Conservation (phyloP, 73 alveolate species). For the Paramecium tetraurelia region DNA sequence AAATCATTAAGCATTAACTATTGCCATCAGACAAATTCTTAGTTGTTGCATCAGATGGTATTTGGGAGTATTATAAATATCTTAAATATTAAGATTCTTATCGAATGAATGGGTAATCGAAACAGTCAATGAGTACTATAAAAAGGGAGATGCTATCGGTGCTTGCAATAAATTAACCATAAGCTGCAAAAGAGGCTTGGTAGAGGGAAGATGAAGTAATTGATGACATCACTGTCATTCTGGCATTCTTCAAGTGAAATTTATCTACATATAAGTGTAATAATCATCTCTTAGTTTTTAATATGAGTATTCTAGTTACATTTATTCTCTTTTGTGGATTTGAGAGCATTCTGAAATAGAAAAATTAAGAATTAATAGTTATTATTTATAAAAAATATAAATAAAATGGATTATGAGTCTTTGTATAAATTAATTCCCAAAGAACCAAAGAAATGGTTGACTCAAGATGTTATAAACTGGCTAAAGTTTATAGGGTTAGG, state of each 20-base stretch:
- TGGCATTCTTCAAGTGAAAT: constrained; percentile 66
- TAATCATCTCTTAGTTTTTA: background rate
- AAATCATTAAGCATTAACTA: constrained; percentile 64
- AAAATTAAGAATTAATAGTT: background rate
- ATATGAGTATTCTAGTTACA: background rate
- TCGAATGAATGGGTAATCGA: constrained; percentile 81
- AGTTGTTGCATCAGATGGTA: constrained; percentile 84
- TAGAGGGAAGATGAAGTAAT: constrained; percentile 84
- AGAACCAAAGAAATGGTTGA: constrained; percentile 41
- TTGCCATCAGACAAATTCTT: constrained; percentile 74
- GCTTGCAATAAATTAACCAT: constrained; percentile 84
- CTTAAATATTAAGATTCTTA: constrained; percentile 54
- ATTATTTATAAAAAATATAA: background rate
- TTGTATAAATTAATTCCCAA: constrained; percentile 12
- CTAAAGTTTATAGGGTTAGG: constrained; percentile 5
- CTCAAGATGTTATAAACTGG: constrained; percentile 29
- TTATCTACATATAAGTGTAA: background rate
- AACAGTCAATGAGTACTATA: constrained; percentile 77
- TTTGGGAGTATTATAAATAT: constrained; percentile 72
- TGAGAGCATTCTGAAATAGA: background rate
- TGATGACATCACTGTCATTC: constrained; percentile 92
- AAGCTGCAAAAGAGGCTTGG: constrained; percentile 82
- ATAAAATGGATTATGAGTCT: constrained; percentile 47
- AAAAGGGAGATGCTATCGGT: constrained; percentile 78
- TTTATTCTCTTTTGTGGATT: background rate